Conservation (phyloP, 805 yeast species). For the Priceomyces carsonii region DNA sequence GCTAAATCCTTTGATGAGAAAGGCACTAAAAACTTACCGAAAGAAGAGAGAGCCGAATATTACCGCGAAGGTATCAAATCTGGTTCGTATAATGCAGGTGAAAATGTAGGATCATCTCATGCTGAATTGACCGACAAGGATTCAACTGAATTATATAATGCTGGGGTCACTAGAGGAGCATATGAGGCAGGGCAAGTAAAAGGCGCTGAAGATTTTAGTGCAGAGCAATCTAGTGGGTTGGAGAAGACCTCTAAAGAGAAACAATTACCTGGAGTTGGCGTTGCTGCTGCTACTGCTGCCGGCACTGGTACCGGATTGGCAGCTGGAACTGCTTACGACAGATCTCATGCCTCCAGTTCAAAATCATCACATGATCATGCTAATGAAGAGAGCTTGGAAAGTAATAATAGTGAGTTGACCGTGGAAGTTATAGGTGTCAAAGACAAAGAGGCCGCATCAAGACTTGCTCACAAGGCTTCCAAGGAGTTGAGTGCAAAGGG, state of each 20-base stretch:
- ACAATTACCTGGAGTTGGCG: background rate
- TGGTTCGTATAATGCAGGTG: conserved; percentile 4
- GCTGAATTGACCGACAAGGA: conserved; percentile 1
- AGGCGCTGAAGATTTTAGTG: conserved; percentile 8
- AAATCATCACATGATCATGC: background rate
- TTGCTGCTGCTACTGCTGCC: conserved; percentile 9
- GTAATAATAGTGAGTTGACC: conserved; percentile 5
- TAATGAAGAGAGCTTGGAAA: background rate
- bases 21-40: no score
- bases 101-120: conserved; percentile 2
- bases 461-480: conserved; percentile 32
- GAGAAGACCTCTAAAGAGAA: conserved; percentile 2
- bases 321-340: conserved; percentile 1
- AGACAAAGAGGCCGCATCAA: conserved; percentile 28
- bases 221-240: background rate
- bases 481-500: conserved; percentile 30
- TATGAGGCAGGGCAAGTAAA: conserved; percentile 18
- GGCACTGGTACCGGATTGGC: conserved; percentile 9
- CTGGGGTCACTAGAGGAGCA: conserved; percentile 16
- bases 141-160: conserved; percentile 11
- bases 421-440: conserved; percentile 39
- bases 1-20: no score
- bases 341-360: background rate
- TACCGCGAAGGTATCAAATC: background rate
- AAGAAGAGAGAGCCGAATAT: no score